phyloP scores from a whole-genome alignment of 768 basidiomycete genomes.

The Naganishia friedmannii region DNA sequence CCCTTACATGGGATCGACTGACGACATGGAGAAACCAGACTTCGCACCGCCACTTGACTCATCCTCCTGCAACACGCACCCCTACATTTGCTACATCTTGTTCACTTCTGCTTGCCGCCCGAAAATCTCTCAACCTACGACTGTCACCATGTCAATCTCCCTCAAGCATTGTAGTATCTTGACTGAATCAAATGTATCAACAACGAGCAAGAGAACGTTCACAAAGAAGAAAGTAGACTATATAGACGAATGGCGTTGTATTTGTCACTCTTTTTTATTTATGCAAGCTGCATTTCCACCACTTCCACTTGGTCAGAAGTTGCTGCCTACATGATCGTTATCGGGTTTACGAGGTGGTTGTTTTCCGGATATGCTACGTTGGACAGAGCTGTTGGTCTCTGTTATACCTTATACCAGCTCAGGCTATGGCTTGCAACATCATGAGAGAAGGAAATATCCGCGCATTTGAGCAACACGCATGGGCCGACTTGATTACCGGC shows the following conservation, averaged over 20 bases:
- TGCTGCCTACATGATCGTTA: too few species aligned
- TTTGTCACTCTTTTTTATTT: not conserved
- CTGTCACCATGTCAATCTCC: not conserved
- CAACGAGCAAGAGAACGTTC: not conserved
- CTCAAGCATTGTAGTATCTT: not conserved
- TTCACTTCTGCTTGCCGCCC: not conserved
- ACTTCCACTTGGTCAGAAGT: not conserved
- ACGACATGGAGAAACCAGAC: not conserved
- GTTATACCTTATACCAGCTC: too few species aligned
- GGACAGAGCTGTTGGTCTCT: too few species aligned
- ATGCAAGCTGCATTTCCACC: not conserved
- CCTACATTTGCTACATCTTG: not conserved
- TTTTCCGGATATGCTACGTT: too few species aligned
- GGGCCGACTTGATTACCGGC: too few species aligned
- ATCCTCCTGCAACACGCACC: not conserved
- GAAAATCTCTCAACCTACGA: not conserved
- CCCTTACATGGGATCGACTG: not conserved
- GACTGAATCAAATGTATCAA: not conserved
- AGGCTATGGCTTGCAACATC: too few species aligned
- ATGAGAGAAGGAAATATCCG: too few species aligned
- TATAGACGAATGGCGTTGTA: constrained; percentile 1
- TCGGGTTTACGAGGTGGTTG: too few species aligned
- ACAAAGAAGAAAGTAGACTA: not conserved
- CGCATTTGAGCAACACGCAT: too few species aligned
- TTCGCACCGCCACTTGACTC: not conserved